phyloP scores from a whole-genome alignment of 140 eudicot genomes.

The Senecio squalidus region DNA sequence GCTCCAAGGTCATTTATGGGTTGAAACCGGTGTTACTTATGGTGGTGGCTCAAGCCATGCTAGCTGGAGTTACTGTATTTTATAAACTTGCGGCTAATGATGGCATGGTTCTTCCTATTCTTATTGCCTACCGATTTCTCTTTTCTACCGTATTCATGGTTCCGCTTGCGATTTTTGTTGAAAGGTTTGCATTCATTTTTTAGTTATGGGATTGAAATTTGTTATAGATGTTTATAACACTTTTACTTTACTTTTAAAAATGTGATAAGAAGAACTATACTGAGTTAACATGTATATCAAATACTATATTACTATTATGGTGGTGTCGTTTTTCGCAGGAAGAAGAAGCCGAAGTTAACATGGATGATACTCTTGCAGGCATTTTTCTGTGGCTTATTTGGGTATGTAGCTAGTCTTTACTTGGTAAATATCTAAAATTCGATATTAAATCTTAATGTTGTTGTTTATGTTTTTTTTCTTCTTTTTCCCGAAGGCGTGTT shows the following conservation, averaged over 20 bases:
- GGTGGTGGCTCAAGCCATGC: slow-evolving; percentile 28
- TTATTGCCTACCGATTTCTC: slow-evolving; percentile 38
- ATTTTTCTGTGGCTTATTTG: slow-evolving; percentile 55
- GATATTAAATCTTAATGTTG: no score
- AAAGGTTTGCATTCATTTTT: slow-evolving; percentile 24
- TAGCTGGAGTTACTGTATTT: slow-evolving; percentile 38
- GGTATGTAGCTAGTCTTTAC: no score
- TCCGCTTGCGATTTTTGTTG: slow-evolving; percentile 37
- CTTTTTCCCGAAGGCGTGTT: no score
- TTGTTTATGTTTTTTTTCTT: no score
- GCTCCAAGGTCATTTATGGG: slow-evolving; percentile 20
- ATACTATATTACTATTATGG: not conserved
- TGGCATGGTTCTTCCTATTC: slow-evolving; percentile 33
- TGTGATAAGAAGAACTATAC: no score
- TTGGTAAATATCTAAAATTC: no score
- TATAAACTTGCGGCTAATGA: slow-evolving; percentile 40
- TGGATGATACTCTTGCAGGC: slow-evolving; percentile 42
- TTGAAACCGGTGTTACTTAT: slow-evolving; percentile 37
- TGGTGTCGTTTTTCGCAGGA: slow-evolving; percentile 39
- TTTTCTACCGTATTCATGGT: slow-evolving; percentile 33
- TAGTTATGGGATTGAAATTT: no score
- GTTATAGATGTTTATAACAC: no score
- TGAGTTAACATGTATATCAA: not conserved
- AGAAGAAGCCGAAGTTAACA: slow-evolving; percentile 59
- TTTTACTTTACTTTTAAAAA: no score